A percentile compares a stretch with the other conserved stretches of the same genome.
These are phyloP conservation scores for Chamaecyparis obtusa DNA, from an alignment of 75 land plant genomes.

Conservation along the genomic window DNA sequence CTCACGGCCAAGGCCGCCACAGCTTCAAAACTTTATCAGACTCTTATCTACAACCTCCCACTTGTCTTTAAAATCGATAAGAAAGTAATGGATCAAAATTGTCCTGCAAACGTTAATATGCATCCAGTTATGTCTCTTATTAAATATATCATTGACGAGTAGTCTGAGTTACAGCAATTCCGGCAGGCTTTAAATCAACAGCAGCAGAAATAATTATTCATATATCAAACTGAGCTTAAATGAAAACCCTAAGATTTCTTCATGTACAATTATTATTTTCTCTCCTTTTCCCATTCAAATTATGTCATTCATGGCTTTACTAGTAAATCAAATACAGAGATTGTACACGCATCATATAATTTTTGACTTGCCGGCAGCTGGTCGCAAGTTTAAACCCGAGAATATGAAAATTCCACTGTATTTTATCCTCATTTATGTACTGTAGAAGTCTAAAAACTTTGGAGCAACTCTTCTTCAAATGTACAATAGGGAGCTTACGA, in stretches of 20 bases:
- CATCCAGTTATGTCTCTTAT: background rate
- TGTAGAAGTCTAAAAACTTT: background rate
- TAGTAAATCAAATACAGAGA: background rate
- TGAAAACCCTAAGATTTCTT: background rate
- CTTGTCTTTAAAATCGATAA: background rate
- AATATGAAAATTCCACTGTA: background rate
- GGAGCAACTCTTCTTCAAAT: background rate
- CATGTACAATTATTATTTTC: background rate
- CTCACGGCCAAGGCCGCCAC: slow-evolving; percentile 15
- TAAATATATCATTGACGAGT: background rate
- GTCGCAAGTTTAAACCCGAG: background rate
- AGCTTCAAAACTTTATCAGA: background rate
- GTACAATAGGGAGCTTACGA: background rate
- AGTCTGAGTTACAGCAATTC: background rate
- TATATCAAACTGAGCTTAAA: background rate
- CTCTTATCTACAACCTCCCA: background rate
- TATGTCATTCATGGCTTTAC: background rate
- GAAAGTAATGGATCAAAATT: background rate
- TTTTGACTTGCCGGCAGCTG: background rate
- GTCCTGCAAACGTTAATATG: background rate
- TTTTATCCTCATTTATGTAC: background rate
- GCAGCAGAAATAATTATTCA: background rate
- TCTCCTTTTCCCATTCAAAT: background rate
- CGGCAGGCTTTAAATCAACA: background rate
- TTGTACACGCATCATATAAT: too few relatives aligned